These are phyloP conservation scores for Saitoella complicata DNA, from an alignment of 805 yeast species.

Conservation along the genomic window DNA sequence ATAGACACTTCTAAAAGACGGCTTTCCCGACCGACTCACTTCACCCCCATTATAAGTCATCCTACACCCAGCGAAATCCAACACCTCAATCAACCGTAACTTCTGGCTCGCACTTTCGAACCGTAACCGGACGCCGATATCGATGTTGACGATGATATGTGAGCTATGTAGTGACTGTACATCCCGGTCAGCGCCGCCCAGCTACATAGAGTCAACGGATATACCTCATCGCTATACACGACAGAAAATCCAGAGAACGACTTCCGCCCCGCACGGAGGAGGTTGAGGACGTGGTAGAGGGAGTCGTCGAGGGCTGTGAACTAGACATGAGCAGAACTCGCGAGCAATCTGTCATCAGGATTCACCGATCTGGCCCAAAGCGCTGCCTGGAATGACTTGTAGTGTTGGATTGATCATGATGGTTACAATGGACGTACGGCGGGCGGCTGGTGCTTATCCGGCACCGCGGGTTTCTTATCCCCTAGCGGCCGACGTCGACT, in stretches of 20 bases:
- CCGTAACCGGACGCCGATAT: slow-evolving; percentile 14
- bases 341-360: too few species aligned
- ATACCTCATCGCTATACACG: too few species aligned
- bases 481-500: too few species aligned
- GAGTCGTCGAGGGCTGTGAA: slow-evolving; percentile 1
- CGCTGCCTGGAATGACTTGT: neutral
- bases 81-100: slow-evolving; percentile 15
- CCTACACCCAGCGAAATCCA: slow-evolving; percentile 12
- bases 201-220: too few species aligned
- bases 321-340: neutral
- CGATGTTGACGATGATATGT: too few species aligned
- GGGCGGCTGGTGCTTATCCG: too few species aligned
- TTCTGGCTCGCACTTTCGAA: slow-evolving; percentile 14
- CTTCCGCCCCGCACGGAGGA: neutral
- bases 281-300: neutral
- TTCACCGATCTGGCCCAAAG: too few species aligned
- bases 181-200: too few species aligned
- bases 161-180: too few species aligned
- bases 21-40: slow-evolving; percentile 6
- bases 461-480: too few species aligned
- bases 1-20: slow-evolving; percentile 31
- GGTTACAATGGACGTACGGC: too few species aligned
- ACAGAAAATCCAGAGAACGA: neutral
- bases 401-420: too few species aligned
- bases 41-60: slow-evolving; percentile 13